A percentile compares a stretch with the other conserved stretches of the same genome.
These are phyloP conservation scores for Bromus sterilis DNA, from an alignment of 176 grass and related monocot genomes.

Conservation along the genomic window DNA sequence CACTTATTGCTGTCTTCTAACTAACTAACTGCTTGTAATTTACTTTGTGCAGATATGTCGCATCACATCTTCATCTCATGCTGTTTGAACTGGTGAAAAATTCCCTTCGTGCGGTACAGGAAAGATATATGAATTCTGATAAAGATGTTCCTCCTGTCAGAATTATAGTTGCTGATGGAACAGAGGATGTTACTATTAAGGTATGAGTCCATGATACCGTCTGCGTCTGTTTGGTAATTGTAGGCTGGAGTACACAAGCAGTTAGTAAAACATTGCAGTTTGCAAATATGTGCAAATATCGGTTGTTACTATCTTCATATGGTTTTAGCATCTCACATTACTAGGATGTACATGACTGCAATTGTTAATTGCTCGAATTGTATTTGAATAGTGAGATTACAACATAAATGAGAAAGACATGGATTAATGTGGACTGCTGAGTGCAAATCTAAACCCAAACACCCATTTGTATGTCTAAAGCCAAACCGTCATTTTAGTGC, in stretches of 20 bases:
- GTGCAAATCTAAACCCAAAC: neutral
- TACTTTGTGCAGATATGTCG: slow-evolving; percentile 55
- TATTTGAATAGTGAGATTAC: neutral
- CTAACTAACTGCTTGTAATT: slow-evolving; percentile 7
- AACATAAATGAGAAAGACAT: neutral
- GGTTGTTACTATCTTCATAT: no score
- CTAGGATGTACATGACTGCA: neutral
- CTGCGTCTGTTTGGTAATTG: neutral
- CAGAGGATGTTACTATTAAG: slow-evolving; percentile 98
- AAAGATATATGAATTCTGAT: slow-evolving; percentile 80
- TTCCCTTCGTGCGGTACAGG: slow-evolving; percentile 91
- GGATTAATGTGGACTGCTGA: neutral
- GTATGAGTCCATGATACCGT: slow-evolving; percentile 22
- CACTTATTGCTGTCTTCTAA: neutral
- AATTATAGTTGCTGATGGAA: slow-evolving; percentile 92
- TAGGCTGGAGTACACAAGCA: neutral
- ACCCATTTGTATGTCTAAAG: neutral
- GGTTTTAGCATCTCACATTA: neutral
- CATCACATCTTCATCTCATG: slow-evolving; percentile 85
- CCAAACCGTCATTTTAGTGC: neutral
- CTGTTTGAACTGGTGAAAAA: slow-evolving; percentile 97
- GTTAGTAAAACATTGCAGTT: neutral
- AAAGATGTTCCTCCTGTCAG: slow-evolving; percentile 68
- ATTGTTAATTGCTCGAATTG: neutral
- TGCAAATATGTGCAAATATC: slow-evolving; percentile 5